Evolutionary conservation across 306 rosid genomes (phyloP).

Genomic region (Cucurbita moschata): DNA sequence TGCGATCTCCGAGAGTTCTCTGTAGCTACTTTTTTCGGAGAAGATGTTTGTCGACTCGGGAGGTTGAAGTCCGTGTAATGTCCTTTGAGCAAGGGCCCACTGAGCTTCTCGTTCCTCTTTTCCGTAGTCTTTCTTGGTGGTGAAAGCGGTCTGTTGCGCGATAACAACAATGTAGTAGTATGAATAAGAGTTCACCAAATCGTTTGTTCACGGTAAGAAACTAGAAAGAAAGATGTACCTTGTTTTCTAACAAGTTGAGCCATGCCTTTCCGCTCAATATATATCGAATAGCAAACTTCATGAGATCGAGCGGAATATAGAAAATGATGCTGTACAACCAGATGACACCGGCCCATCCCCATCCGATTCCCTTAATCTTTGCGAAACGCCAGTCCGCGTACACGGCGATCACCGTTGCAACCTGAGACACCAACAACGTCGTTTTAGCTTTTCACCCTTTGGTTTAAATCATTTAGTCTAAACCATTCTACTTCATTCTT

Average conservation of each 20-base stretch:
- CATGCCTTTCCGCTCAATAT: constrained; percentile 15
- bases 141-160: constrained; percentile 77
- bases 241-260: constrained; percentile 3
- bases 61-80: constrained; percentile 91
- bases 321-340: constrained; percentile 14
- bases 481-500: constrained; percentile 2
- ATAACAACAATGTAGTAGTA: neutral
- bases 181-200: neutral
- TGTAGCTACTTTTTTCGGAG: constrained; percentile 72
- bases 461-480: neutral
- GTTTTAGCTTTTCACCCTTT: neutral
- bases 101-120: constrained; percentile 95
- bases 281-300: constrained; percentile 11
- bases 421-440: neutral
- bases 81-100: constrained; percentile 98
- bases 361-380: constrained; percentile 10
- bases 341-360: constrained; percentile 19
- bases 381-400: constrained; percentile 11
- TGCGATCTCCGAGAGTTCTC: constrained; percentile 91
- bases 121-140: constrained; percentile 97
- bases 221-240: neutral
- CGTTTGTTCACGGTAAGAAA: neutral
- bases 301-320: constrained; percentile 7
- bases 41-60: constrained; percentile 45
- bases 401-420: constrained; percentile 12